Percentiles rank a stretch among this genome's conserved stretches.
phyloP scores from a whole-genome alignment of 2,329 filamentous ascomycete genomes.

The Madurella mycetomatis region DNA sequence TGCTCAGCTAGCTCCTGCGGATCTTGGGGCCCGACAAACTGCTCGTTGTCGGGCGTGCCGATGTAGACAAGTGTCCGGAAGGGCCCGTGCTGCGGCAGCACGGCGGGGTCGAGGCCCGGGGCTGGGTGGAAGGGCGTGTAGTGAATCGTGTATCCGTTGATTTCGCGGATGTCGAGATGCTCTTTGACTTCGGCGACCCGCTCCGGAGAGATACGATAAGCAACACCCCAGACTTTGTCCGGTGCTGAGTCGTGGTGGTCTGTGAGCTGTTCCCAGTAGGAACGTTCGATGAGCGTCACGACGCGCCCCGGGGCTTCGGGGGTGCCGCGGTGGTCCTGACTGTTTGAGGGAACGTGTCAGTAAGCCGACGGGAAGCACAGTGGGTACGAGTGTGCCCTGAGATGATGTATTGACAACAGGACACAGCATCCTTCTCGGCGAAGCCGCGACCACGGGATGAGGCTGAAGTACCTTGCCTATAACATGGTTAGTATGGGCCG shows the following conservation, averaged over 20 bases:
- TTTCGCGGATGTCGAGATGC: conserved; percentile 94
- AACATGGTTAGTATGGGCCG: conserved; percentile 14
- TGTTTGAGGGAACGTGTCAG: conserved; percentile 34
- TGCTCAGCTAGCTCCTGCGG: conserved; percentile 72
- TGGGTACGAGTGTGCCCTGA: background rate
- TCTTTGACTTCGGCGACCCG: conserved; percentile 74
- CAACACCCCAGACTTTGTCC: conserved; percentile 81
- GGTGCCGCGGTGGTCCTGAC: conserved; percentile 92
- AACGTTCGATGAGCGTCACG: conserved; percentile 81
- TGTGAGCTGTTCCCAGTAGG: conserved; percentile 76
- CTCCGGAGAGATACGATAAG: conserved; percentile 73
- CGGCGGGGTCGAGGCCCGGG: conserved; percentile 24
- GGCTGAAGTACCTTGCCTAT: conserved; percentile 29
- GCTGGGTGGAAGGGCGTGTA: conserved; percentile 77
- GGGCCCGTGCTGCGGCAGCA: conserved; percentile 29
- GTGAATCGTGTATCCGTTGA: conserved; percentile 95
- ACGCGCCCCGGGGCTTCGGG: conserved; percentile 83
- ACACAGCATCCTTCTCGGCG: too few relatives aligned
- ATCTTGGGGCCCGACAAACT: conserved; percentile 83
- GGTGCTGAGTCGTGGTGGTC: conserved; percentile 59
- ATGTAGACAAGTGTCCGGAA: conserved; percentile 78
- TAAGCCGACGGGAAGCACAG: background rate
- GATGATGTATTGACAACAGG: background rate
- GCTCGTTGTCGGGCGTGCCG: conserved; percentile 85
- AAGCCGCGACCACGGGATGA: background rate